A percentile compares a stretch with the other conserved stretches of the same genome.
Conservation (phyloP, 768 basidiomycete species). For the Cystobasidium tubakii region DNA sequence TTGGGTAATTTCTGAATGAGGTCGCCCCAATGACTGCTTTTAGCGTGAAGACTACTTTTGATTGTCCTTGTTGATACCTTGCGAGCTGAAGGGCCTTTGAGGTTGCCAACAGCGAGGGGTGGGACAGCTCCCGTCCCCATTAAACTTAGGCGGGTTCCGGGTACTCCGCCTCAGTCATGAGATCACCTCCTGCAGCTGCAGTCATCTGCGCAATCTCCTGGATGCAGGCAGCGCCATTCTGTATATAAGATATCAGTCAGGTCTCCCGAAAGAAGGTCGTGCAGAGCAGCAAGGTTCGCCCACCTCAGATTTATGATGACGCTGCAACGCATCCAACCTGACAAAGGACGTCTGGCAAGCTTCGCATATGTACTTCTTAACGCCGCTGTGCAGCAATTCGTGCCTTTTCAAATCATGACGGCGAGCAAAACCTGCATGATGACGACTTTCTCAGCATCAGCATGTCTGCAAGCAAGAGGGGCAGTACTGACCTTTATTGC, state of each 20-base stretch:
- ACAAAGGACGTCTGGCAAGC: slow-evolving; percentile 37
- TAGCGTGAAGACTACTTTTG: not conserved
- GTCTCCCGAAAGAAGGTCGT: too few species aligned
- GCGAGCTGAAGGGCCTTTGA: too few species aligned
- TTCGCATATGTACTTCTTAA: slow-evolving; percentile 38
- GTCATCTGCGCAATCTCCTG: slow-evolving; percentile 3
- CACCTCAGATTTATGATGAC: slow-evolving; percentile 35
- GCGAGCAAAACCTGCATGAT: slow-evolving; percentile 33
- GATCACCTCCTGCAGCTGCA: not conserved
- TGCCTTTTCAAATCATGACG: slow-evolving; percentile 39
- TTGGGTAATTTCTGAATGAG: not conserved
- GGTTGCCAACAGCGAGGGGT: too few species aligned
- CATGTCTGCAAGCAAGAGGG: not conserved
- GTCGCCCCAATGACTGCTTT: too few species aligned
- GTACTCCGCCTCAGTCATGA: not conserved
- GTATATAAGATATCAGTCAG: not conserved
- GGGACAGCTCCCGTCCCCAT: too few species aligned
- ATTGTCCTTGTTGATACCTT: not conserved
- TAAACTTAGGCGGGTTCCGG: not conserved
- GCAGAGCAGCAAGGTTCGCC: not conserved
- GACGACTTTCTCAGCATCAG: not conserved
- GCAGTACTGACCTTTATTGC: slow-evolving; percentile 20
- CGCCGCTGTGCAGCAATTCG: slow-evolving; percentile 36
- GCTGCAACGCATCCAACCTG: slow-evolving; percentile 35
- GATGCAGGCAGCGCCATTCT: slow-evolving; percentile 34